Base-by-base conservation (phyloP, 2,329 filamentous ascomycete species). In the Fusarium guadeloupense region DNA sequence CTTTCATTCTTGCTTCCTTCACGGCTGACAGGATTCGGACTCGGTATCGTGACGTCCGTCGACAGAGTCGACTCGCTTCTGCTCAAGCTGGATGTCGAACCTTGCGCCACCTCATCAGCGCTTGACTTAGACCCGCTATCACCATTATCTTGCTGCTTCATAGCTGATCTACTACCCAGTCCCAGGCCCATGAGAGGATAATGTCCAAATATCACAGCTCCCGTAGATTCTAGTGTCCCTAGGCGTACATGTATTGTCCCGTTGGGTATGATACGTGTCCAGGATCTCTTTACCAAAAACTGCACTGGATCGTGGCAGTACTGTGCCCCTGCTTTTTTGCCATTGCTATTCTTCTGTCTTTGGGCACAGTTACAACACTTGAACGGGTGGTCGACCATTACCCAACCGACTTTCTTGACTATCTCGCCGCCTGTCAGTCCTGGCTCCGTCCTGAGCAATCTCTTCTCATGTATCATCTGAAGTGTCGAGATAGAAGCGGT, bases 271-370 rank as follows among this genome's bases (percentile, higher is more conserved):
- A 34, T 28, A 14, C 35, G 43, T 1, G 43, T 23, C 59, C 59
- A 58, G 28, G 47, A 62, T 25, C 7, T 62, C 1, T 41, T 62
- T 4, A 40, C 12, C 9, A 62, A 39, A 4, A 62, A 50, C 1
- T 62, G 59, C 2, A 62, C 53, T 3, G 59, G 59, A 12, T 17
- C 45, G 3, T 45, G 31, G 2, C 50, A 49, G 16, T 13, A 39
- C 19, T 21, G 12, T 7, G 1, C 1, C 2, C 4, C 5, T 12
- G 9, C 1, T 34, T 4, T 2, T 12, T 35, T 23, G 5, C 3
- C 23, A 9, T 3, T 9, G n/a, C 8, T 14, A 1, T 2, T 9
- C 3, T n/a, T 14, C 10, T 21, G 14, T 14, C 7, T 16, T 6
- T 28, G 7, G 12, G 35, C 2, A 4, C 59, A 62, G 4, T 23